These are phyloP conservation scores for Cladorrhinum samala DNA, from an alignment of 495 filamentous ascomycete species.

Conservation along the genomic window DNA sequence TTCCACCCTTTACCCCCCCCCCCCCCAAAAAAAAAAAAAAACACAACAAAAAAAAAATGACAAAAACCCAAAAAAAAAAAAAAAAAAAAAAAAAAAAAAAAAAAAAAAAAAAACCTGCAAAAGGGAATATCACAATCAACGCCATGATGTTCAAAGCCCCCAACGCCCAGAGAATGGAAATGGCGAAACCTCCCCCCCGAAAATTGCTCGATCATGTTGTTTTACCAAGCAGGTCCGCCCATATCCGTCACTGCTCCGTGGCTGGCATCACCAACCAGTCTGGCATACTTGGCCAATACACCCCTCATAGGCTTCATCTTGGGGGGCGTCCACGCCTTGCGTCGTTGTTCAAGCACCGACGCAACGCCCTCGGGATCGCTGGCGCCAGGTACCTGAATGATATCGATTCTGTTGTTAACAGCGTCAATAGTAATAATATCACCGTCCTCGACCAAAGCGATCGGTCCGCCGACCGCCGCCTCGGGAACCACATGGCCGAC, in stretches of 20 bases:
- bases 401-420: constrained; percentile 66
- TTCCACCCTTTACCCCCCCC: too few species aligned
- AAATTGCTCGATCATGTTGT: too few species aligned
- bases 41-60: too few species aligned
- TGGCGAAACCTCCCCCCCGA: too few species aligned
- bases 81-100: too few species aligned
- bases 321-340: constrained; percentile 68
- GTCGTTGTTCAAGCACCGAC: constrained; percentile 62
- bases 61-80: too few species aligned
- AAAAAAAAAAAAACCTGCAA: too few species aligned
- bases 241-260: constrained; percentile 51
- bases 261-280: constrained; percentile 49
- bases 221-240: constrained; percentile 20
- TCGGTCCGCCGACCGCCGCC: constrained; percentile 74
- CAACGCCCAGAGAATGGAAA: neutral
- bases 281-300: constrained; percentile 84
- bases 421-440: constrained; percentile 86
- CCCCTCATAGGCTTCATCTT: constrained; percentile 73
- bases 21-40: too few species aligned
- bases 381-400: constrained; percentile 40
- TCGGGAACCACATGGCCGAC: constrained; percentile 93
- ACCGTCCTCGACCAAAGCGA: constrained; percentile 72
- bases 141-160: too few species aligned
- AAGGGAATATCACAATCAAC: too few species aligned
- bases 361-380: constrained; percentile 29